Evolutionary conservation across 805 yeast genomes (phyloP), one percentile per base, ranked within the genome.

Genomic region (Metschnikowia amazonensis): DNA sequence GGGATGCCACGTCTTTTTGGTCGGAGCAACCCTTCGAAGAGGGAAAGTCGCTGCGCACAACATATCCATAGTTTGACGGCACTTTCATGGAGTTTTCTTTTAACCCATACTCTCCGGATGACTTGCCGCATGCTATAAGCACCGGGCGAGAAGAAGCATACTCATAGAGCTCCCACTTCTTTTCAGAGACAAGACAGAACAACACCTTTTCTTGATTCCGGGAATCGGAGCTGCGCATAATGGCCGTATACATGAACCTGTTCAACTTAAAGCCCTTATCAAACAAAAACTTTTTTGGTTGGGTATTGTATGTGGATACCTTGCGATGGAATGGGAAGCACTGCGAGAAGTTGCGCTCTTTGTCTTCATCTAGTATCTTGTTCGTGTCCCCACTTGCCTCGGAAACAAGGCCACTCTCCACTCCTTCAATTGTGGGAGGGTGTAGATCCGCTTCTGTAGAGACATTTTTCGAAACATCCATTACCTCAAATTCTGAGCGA

Each of bases 291-390:
- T 63, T 68, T 74, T 36, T 80, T 72, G 48, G 86, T 74, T 43
- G 89, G 62, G 64, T 81, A 67, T 52, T 81, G 70, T 59, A 77
- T 3, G 30, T 24, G 50, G 65, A 75, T 68, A 42, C 80, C 67
- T 63, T 82, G 48, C 96, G 74, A 59, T 84, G 86, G 45, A 81
- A 79, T 0, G 97, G 97, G 64, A 88, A 89, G 55, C 92, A 87
- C 56, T 82, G 84, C 5, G 83, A 81, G 61, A 82, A 88, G 43
- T 81, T 73, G 44, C 76, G 72, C 59, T 87, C 96, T 50, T 82
- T 80, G 23, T 60, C 59, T 49, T 69, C 75, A 36, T 60, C 63
- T 25, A 53, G 45, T 14, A 28, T 18, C 33, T 37, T 37, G 17
- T 13, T 28, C 11, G 5, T 28, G 17, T 37, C 25, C 17, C 18